A percentile compares a stretch with the other conserved stretches of the same genome.
Evolutionary conservation across 208 protist species (phyloP).

Genomic region (Angomonas ambiguus): DNA sequence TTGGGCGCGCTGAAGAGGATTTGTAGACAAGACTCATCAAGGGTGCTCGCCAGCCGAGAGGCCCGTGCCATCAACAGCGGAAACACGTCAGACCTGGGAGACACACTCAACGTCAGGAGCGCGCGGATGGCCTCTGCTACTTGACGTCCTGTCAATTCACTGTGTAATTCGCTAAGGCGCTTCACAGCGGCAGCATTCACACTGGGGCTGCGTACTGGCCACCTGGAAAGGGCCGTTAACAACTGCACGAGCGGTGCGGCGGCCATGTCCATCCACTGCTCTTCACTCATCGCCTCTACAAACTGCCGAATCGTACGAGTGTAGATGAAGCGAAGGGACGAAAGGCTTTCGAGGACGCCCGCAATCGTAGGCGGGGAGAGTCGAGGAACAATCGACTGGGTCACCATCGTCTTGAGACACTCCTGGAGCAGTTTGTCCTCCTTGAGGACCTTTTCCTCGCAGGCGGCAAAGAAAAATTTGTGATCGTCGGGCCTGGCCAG

Average conservation of each 20-base stretch:
- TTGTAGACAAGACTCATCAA: slow-evolving; percentile 58
- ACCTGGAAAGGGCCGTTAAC: slow-evolving; percentile 41
- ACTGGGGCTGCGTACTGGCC: slow-evolving; percentile 50
- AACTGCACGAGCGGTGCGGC: slow-evolving; percentile 69
- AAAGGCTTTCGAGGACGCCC: slow-evolving; percentile 66
- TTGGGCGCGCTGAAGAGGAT: slow-evolving; percentile 61
- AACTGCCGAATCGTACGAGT: slow-evolving; percentile 59
- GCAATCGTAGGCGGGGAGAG: slow-evolving; percentile 65
- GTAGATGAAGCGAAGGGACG: slow-evolving; percentile 71
- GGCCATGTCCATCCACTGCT: slow-evolving; percentile 82
- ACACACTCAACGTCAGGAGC: slow-evolving; percentile 57
- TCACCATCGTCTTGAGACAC: slow-evolving; percentile 55
- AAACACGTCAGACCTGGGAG: slow-evolving; percentile 41
- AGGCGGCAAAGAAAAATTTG: slow-evolving; percentile 83
- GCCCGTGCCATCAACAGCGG: slow-evolving; percentile 48
- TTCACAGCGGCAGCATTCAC: slow-evolving; percentile 33
- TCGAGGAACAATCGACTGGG: slow-evolving; percentile 32
- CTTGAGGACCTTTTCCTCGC: slow-evolving; percentile 83
- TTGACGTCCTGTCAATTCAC: slow-evolving; percentile 58
- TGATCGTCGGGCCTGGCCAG: slow-evolving; percentile 70
- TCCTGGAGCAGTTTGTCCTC: slow-evolving; percentile 71
- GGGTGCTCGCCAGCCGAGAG: slow-evolving; percentile 31
- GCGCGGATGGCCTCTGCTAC: slow-evolving; percentile 51
- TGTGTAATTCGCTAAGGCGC: slow-evolving; percentile 36
- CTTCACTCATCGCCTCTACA: slow-evolving; percentile 42